Base-by-base conservation (phyloP, 805 yeast species). In the Kodamaea lidongshanica region DNA sequence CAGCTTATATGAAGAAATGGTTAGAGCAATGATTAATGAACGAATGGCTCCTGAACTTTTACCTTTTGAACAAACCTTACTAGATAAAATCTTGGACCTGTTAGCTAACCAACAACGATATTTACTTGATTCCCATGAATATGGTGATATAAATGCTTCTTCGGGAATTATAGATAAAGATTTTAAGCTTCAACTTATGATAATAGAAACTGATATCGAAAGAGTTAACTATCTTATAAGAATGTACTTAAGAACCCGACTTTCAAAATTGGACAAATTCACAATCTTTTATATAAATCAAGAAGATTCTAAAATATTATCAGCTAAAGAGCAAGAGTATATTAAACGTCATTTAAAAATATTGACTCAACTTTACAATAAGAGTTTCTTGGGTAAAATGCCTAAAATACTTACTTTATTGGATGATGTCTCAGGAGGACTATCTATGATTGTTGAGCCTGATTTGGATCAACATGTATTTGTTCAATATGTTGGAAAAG, bases 171-270 rank as follows among this genome's bases (percentile, higher is more conserved):
- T 57, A 2, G 39, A 48, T 7, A 45, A 55, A 11, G 41, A 40
- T 28, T 39, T 38, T 54, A 88, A 88, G 48, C 56, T 89, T 35
- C 79, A 83, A 35, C 62, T 88, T 26, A 74, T 92, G 61, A 73
- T 94, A 14, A 78, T 89, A 43, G 98, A 92, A 49, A 80, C 94
- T 9, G 97, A 92, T 44, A 68, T 92, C 14, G 97, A 92, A 45
- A 62, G 98, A 34, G 72, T 86, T 17, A 85, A 79, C 45, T 92
- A 79, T 50, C 55, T 89, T 19, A 65, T 88, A n/a, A 60, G 96
- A 30, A 70, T 85, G 9, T 89, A 86, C 51, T 61, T 88, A 19
- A 68, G 98, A 38, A 72, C 89, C 5, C 65, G 98, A 35, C 54
- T 87, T 33, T 58, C 63, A 37, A 88, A 83, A 54, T 72, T 92